A percentile compares a stretch with the other conserved stretches of the same genome.
Evolutionary conservation across 331 rosid species (phyloP).

Genomic region (Telfairia occidentalis): DNA sequence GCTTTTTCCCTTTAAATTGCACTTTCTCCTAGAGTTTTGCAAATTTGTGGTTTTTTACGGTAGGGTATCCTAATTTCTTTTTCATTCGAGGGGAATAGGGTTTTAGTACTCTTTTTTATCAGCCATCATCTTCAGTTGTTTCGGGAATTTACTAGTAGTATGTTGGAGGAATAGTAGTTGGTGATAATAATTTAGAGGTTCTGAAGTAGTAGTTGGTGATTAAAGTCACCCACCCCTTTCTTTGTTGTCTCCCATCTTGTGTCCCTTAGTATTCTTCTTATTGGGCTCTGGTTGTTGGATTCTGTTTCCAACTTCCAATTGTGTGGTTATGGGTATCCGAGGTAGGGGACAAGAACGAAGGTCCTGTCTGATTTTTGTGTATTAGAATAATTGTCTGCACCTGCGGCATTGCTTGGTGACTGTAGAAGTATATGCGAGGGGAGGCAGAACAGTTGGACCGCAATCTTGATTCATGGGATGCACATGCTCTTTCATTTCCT

Average conservation of each 20-base stretch:
- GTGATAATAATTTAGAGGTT: not conserved
- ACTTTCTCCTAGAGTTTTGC: slow-evolving; percentile 38
- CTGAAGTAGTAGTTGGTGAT: slow-evolving; percentile 1
- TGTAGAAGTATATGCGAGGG: slow-evolving; percentile 46
- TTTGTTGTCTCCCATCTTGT: not conserved
- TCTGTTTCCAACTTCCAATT: slow-evolving; percentile 10
- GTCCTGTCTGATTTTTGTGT: slow-evolving; percentile 9
- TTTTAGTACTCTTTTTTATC: slow-evolving; percentile 2
- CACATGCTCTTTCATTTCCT: slow-evolving; percentile 78
- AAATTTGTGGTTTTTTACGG: slow-evolving; percentile 16
- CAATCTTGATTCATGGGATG: slow-evolving; percentile 66
- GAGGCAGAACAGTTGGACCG: slow-evolving; percentile 52
- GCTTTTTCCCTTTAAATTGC: slow-evolving; percentile 60
- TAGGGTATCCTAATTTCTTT: not conserved
- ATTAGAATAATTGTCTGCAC: slow-evolving; percentile 8
- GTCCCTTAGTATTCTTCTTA: slow-evolving; percentile 5
- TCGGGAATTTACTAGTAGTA: not conserved
- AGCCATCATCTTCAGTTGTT: not conserved
- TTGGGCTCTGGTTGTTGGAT: slow-evolving; percentile 8
- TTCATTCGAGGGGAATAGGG: not conserved
- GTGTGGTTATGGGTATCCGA: not conserved
- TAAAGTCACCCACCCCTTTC: not conserved
- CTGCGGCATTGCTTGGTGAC: slow-evolving; percentile 30
- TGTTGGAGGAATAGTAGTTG: not conserved
- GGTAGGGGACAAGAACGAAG: not conserved